Evolutionary conservation across 2,329 filamentous ascomycete species (phyloP), one percentile per base, ranked within the genome.

Genomic region (Calcarisporium arbuscula): DNA sequence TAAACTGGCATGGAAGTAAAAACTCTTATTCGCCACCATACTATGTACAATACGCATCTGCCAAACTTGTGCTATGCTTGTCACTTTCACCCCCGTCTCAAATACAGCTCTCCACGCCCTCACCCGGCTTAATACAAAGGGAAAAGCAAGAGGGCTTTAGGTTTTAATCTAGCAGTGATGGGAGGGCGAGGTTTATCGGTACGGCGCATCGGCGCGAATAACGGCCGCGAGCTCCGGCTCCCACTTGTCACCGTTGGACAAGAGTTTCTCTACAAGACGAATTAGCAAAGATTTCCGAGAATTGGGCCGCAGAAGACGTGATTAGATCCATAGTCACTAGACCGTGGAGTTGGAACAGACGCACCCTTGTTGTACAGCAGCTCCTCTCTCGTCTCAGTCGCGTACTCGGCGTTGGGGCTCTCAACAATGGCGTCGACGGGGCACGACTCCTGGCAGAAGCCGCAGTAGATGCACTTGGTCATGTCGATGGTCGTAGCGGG

Each of bases 401-500:
- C 67, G 50, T 79, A 78, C 57, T 79, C 74, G 49, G 74, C 72
- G 49, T 78, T 78, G 47, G 74, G 74, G 31, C 68, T 74, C 61
- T 78, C 74, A 36, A 79, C 74, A 48, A 77, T 98, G 40, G 92
- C 92, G 66, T 98, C 92, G 36, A 98, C 92, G 28, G 92, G 92
- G 69, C 92, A 98, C 47, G 86, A 94, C 72, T 98, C 92, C 71
- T 95, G 90, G 77, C 92, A 96, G 70, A 94, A 94, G 33, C 92
- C 92, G 63, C 92, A 96, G 79, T 96, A 98, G 66, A 98, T 98
- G 71, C 92, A 98, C 76, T 98, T 98, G 56, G 92, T 96, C 92
- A 98, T 98, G 68, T 98, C 92, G 58, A 98, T 95, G 62, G n/a
- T 98, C 92, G 68, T 98, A 98, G 60, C 90, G 81, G 40, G n/a